Evolutionary conservation across 2,329 filamentous ascomycete genomes (phyloP).

Genomic region (Bipolaris sorokiniana): DNA sequence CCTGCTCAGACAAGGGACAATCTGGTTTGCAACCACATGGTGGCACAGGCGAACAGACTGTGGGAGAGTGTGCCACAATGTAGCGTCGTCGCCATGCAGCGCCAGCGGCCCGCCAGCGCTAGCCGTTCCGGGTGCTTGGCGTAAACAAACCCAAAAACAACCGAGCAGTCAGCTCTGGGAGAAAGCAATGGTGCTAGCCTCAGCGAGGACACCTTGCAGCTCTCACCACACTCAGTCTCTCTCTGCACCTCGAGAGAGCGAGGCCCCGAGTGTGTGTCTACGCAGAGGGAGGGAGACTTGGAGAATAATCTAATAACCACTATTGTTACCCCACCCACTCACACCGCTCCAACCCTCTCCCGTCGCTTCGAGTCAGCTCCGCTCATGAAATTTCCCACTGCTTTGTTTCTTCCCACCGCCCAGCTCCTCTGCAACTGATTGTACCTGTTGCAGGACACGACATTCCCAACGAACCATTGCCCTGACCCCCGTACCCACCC

Average conservation of each 20-base stretch:
- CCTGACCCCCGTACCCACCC: constrained; percentile 19
- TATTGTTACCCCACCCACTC: constrained; percentile 7
- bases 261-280: background rate
- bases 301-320: constrained; percentile 4
- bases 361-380: constrained; percentile 26
- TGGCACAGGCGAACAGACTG: background rate
- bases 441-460: background rate
- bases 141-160: constrained; percentile 24
- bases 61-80: background rate
- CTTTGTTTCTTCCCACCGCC: constrained; percentile 20
- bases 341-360: constrained; percentile 8
- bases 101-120: constrained; percentile 21
- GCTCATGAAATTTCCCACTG: constrained; percentile 37
- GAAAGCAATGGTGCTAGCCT: constrained; percentile 3
- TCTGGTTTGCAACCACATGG: background rate
- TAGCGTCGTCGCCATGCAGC: constrained; percentile 25
- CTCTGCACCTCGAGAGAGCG: constrained; percentile 2
- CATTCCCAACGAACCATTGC: constrained; percentile 14
- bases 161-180: constrained; percentile 13
- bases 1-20: background rate
- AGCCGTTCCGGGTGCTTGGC: constrained; percentile 19
- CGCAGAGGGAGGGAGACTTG: background rate
- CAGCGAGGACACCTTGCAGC: constrained; percentile 11
- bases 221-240: constrained; percentile 10
- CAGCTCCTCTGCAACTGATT: constrained; percentile 8